Conservation (phyloP, 2,329 filamentous ascomycete species). For the Aspergillus novoparasiticus region DNA sequence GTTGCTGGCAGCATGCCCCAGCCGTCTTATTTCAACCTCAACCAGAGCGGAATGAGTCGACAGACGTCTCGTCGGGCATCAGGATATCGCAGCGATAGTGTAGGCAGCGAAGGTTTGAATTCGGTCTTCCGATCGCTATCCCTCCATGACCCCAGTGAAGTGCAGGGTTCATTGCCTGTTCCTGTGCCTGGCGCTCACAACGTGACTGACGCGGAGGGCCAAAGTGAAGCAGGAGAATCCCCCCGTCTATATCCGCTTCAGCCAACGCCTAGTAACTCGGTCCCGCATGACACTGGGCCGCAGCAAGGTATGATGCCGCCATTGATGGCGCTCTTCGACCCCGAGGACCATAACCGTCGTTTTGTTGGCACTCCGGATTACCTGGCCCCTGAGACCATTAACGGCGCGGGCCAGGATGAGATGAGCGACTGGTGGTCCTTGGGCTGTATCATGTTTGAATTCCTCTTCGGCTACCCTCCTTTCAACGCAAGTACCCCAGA, state of each 20-base stretch:
- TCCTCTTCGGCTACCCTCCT: slow-evolving; percentile 87
- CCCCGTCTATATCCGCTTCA: slow-evolving; percentile 75
- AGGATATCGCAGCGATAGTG: slow-evolving; percentile 86
- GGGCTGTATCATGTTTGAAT: slow-evolving; percentile 98
- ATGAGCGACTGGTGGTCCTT: slow-evolving; percentile 99
- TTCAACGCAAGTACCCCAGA: slow-evolving; percentile 91
- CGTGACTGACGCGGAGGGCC: slow-evolving; percentile 73
- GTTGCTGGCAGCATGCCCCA: slow-evolving; percentile 69
- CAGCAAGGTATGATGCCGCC: slow-evolving; percentile 80
- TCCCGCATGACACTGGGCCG: slow-evolving; percentile 47
- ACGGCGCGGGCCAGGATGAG: slow-evolving; percentile 91
- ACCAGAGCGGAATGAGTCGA: slow-evolving; percentile 55
- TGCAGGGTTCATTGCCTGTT: slow-evolving; percentile 38
- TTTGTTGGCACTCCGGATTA: slow-evolving; percentile 98
- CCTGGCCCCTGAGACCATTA: slow-evolving; percentile 93
- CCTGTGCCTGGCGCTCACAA: slow-evolving; percentile 39
- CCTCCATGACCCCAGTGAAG: slow-evolving; percentile 63
- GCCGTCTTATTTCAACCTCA: slow-evolving; percentile 85
- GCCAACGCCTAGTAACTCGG: slow-evolving; percentile 55
- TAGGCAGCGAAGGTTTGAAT: slow-evolving; percentile 81
- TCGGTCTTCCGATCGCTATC: slow-evolving; percentile 81
- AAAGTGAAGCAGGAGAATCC: slow-evolving; percentile 71
- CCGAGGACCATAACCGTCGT: slow-evolving; percentile 85
- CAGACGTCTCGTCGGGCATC: slow-evolving; percentile 71
- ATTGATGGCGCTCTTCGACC: slow-evolving; percentile 91